Percentiles rank a stretch among this genome's conserved stretches.
These are phyloP conservation scores for Zymoseptoria ardabiliae DNA, from an alignment of 2,329 filamentous ascomycete species.

Conservation along the genomic window DNA sequence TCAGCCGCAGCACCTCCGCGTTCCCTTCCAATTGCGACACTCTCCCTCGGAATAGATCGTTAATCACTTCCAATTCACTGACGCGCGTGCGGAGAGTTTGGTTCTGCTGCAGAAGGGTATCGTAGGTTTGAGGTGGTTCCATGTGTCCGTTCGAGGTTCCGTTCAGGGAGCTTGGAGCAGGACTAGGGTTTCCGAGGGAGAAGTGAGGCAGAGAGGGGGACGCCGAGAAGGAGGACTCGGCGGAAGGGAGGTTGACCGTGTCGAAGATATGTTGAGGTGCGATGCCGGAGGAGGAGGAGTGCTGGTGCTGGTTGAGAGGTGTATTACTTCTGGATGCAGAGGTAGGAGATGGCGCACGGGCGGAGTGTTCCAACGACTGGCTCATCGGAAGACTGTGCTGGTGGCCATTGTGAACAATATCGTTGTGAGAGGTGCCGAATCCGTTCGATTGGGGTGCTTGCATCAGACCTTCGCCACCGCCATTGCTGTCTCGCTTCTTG, in stretches of 20 bases:
- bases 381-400: conserved; percentile 14
- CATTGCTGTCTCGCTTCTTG: conserved; percentile 47
- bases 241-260: conserved; percentile 57
- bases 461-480: conserved; percentile 11
- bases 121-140: conserved; percentile 68
- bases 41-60: conserved; percentile 57
- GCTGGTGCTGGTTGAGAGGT: conserved; percentile 51
- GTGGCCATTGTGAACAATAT: conserved; percentile 9
- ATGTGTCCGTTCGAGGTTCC: conserved; percentile 48
- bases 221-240: conserved; percentile 50
- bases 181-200: conserved; percentile 47
- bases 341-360: conserved; percentile 12
- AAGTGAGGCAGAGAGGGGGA: conserved; percentile 41
- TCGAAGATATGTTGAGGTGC: conserved; percentile 75
- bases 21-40: conserved; percentile 67
- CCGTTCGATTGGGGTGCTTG: conserved; percentile 12
- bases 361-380: conserved; percentile 5
- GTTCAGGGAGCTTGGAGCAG: conserved; percentile 51
- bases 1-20: conserved; percentile 50
- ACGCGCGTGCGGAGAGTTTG: conserved; percentile 89
- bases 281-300: conserved; percentile 57
- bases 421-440: conserved; percentile 14
- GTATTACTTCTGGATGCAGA: conserved; percentile 74
- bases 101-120: conserved; percentile 72
- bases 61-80: conserved; percentile 91